Evolutionary conservation across 1,139 yeast genomes (phyloP), one percentile per base, ranked within the genome.

Genomic region (Diutina rugosa): DNA sequence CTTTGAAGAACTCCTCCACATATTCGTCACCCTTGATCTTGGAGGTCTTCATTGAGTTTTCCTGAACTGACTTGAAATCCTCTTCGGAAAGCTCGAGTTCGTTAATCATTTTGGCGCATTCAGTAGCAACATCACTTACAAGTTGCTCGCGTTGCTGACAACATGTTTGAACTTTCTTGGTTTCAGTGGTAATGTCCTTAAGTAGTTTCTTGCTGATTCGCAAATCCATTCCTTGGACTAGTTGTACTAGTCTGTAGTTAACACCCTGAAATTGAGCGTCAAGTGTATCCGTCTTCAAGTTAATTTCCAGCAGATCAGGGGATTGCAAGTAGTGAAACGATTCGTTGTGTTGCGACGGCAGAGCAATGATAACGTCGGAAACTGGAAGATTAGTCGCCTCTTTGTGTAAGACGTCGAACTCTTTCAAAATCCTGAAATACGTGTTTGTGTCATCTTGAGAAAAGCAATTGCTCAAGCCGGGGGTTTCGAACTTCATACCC

Each of bases 401-500:
- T n/a, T 35, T 35, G 41, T 35, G 14, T 35, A 35, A 35, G n/a
- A 35, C 41, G n/a, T 35, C 41, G 41, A 35, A 35, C n/a, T 35
- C 41, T 10, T 35, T 74, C 75, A 58, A 74, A 75, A 29, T 69
- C 66, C 0, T 67, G 69, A 1, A 75, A 65, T 8, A 75, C 64
- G 12, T 60, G 61, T 48, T 62, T 63, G 77, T 70, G 45, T 74
- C 78, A 12, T 61, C 61, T 55, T 62, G 64, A 2, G 59, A 56
- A 16, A 76, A 61, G 1, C 63, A 60, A 0, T 61, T 60, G 12
- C 69, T 52, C 7, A 69, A 44, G 1, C 60, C 57, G 63, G 56
- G 0, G 64, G 60, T 32, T 59, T 60, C 30, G 61, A 58, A 30
- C 9, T n/a, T 21, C 41, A 18, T 14, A 1, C 66, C 67, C 0